These are phyloP conservation scores for Mariannaea sp. DNA, from an alignment of 2,329 filamentous ascomycete species.

Conservation along the genomic window DNA sequence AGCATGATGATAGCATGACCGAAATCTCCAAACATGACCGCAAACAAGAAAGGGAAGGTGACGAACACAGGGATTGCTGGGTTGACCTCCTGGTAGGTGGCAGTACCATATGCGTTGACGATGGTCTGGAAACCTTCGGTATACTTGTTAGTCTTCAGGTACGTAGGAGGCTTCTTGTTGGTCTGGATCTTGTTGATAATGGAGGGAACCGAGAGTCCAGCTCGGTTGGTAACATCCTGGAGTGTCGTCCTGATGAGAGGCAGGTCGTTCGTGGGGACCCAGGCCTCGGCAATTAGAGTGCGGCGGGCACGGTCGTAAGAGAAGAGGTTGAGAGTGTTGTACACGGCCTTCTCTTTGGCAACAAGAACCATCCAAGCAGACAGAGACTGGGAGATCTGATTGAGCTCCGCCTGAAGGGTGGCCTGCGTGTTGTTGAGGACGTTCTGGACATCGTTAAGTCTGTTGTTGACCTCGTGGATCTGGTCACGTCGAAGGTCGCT, in stretches of 20 bases:
- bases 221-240: slow-evolving; percentile 94
- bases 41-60: slow-evolving; percentile 99
- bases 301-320: slow-evolving; percentile 96
- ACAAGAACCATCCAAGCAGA: slow-evolving; percentile 97
- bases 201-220: slow-evolving; percentile 93
- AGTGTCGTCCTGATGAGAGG: slow-evolving; percentile 89
- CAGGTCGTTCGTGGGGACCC: slow-evolving; percentile 92
- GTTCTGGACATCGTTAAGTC: slow-evolving; percentile 86
- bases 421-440: slow-evolving; percentile 94
- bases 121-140: slow-evolving; percentile 98
- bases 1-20: slow-evolving; percentile 94
- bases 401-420: slow-evolving; percentile 89
- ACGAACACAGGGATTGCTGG: slow-evolving; percentile 93
- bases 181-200: slow-evolving; percentile 98
- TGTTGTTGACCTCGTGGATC: slow-evolving; percentile 95
- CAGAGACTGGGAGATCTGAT: slow-evolving; percentile 88
- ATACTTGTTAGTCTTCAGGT: slow-evolving; percentile 98
- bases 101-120: slow-evolving; percentile 96
- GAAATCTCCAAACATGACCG: slow-evolving; percentile 99
- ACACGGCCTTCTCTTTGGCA: slow-evolving; percentile 98
- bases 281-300: slow-evolving; percentile 95
- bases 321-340: slow-evolving; percentile 92
- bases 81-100: slow-evolving; percentile 97
- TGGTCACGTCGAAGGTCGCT: slow-evolving; percentile 93
- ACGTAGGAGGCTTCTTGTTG: slow-evolving; percentile 96